Evolutionary conservation across 2,329 filamentous ascomycete genomes (phyloP), one percentile per base, ranked within the genome.

Genomic region (Canariomyces notabilis): DNA sequence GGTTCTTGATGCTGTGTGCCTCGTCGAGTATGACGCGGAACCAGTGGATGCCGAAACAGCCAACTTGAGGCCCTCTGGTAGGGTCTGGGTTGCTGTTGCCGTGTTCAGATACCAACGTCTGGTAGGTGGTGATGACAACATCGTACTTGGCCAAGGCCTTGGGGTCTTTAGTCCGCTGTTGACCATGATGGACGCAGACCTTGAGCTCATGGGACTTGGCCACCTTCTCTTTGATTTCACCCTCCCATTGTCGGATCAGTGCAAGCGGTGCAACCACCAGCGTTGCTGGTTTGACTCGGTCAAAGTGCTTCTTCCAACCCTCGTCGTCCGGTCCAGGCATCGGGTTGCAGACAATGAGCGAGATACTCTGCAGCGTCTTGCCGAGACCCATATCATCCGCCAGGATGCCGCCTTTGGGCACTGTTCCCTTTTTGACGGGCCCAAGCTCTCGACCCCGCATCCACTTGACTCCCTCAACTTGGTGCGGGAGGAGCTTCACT

Each of bases 331-430:
- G 75, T 48, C 73, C 67, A 3, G 86, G 83, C 58, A 85, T 88
- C 15, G 81, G 79, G 59, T 97, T 95, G 45, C 77, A 85, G 31
- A 98, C 74, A 34, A 98, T 85, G 23, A 97, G 75, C 1, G 91
- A 83, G 47, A 98, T 87, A 1, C 90, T 89, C 67, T 98, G 93
- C 12, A 98, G 78, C 0, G 93, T 98, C 73, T 98, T 98, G 48
- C 93, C 93, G 12, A 97, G 73, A 55, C 91, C 91, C 91, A 97
- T 94, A 63, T 98, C 93, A 60, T 98, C 93, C 15, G 93, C 93
- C 29, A 98, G 76, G 53, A 98, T 95, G 15, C 93, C 93, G 29
- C 93, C 93, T 58, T 94, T 93, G 22, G 91, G 89, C 8, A 94
- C 77, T 51, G 72, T 79, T 49, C 87, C 87, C 57, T 84, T 85